Conservation (phyloP, 2,329 filamentous ascomycete genomes). For the Talaromyces sp. region DNA sequence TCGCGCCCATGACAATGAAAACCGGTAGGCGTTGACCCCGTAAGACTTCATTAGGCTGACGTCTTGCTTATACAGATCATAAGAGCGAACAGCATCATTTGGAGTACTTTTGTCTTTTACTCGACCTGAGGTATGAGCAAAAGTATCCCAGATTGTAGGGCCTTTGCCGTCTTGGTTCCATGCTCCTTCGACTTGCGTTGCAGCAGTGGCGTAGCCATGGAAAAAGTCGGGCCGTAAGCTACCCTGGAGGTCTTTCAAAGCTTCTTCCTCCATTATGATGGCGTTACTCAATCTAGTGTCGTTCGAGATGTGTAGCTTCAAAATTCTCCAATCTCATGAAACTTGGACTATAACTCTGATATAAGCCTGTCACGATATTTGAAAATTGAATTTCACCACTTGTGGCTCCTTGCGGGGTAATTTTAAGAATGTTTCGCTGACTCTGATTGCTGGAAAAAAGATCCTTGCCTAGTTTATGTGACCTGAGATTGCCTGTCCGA, state of each 20-base stretch:
- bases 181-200: constrained; percentile 69
- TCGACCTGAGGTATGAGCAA: constrained; percentile 71
- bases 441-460: constrained; percentile 11
- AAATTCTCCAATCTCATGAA: background rate
- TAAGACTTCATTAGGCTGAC: constrained; percentile 69
- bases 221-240: constrained; percentile 29
- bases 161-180: constrained; percentile 69
- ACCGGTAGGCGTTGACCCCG: constrained; percentile 71
- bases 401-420: background rate
- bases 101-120: constrained; percentile 71
- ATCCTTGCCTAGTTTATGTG: background rate
- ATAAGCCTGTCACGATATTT: background rate
- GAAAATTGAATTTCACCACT: background rate
- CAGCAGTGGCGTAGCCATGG: constrained; percentile 31
- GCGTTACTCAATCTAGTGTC: background rate
- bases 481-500: background rate
- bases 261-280: background rate
- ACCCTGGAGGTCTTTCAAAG: constrained; percentile 24
- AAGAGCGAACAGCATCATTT: constrained; percentile 73
- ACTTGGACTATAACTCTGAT: background rate
- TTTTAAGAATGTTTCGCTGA: background rate
- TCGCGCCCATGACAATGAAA: constrained; percentile 71
- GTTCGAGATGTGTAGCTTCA: background rate
- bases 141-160: constrained; percentile 78
- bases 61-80: constrained; percentile 70